Evolutionary conservation across 2,329 filamentous ascomycete genomes (phyloP).

Genomic region (Fusarium fujikuroi): DNA sequence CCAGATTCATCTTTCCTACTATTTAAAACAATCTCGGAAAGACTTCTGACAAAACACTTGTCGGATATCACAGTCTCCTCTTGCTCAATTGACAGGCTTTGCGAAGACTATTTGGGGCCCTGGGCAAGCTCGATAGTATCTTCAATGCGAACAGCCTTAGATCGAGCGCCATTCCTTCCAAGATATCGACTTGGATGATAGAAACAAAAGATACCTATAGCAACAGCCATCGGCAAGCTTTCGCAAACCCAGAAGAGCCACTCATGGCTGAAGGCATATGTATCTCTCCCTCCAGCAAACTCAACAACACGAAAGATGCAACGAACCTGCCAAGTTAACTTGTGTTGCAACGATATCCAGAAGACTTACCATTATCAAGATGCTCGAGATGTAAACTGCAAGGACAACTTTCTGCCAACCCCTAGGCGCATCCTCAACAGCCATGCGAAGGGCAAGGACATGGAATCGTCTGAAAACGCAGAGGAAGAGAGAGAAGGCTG

Average conservation of each 20-base stretch:
- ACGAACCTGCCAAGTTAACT: slow-evolving; percentile 51
- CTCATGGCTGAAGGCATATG: slow-evolving; percentile 61
- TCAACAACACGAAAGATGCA: slow-evolving; percentile 65
- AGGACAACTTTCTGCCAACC: slow-evolving; percentile 53
- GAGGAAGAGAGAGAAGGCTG: slow-evolving; percentile 55
- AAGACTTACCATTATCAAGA: slow-evolving; percentile 56
- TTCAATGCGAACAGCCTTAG: not conserved
- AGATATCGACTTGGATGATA: slow-evolving; percentile 60
- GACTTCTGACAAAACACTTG: no score
- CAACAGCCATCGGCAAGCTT: slow-evolving; percentile 58
- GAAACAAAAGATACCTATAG: slow-evolving; percentile 60
- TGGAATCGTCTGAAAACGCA: slow-evolving; percentile 54
- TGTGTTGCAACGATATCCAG: not conserved
- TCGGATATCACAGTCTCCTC: not conserved
- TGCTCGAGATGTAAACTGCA: slow-evolving; percentile 57
- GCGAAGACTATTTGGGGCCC: not conserved
- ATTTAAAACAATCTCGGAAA: not conserved
- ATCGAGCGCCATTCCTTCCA: slow-evolving; percentile 22
- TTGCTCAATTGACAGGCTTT: not conserved
- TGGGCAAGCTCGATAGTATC: slow-evolving; percentile 23
- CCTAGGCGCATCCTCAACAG: slow-evolving; percentile 42
- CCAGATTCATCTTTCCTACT: not conserved
- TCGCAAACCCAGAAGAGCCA: slow-evolving; percentile 66
- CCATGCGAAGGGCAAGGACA: slow-evolving; percentile 40
- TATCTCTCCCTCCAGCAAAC: slow-evolving; percentile 61